These are phyloP conservation scores for Acanthamoeba healyi DNA, from an alignment of 208 protist species.

Conservation along the genomic window DNA sequence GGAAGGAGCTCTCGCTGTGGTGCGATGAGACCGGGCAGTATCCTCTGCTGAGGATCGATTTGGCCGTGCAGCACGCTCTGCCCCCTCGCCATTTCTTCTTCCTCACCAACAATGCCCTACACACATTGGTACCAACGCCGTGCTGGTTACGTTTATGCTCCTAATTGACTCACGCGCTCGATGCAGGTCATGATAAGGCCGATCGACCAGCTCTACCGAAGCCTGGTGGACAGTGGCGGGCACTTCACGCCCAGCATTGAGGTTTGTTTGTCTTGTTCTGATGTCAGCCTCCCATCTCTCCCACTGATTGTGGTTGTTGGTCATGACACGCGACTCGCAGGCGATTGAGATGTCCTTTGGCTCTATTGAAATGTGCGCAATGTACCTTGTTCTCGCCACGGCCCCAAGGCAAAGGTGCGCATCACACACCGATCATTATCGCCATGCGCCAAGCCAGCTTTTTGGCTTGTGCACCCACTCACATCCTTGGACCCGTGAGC, in stretches of 20 bases:
- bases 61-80: conserved; percentile 60
- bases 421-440: neutral
- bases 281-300: neutral
- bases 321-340: neutral
- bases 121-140: conserved; percentile 30
- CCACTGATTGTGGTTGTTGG: neutral
- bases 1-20: neutral
- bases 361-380: neutral
- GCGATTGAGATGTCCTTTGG: neutral
- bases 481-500: neutral
- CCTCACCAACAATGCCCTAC: conserved; percentile 74
- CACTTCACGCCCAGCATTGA: neutral
- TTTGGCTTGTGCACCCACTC: neutral
- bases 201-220: conserved; percentile 13
- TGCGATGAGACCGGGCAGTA: neutral
- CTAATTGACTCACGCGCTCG: neutral
- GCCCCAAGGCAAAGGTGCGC: neutral
- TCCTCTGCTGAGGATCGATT: conserved; percentile 45
- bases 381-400: conserved; percentile 64
- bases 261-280: neutral
- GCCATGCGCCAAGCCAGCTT: neutral
- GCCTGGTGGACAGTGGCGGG: neutral
- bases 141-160: too few relatives aligned
- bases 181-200: neutral
- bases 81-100: conserved; percentile 75